Conservation (phyloP, 75 land plant genomes). For the Larix kaempferi region DNA sequence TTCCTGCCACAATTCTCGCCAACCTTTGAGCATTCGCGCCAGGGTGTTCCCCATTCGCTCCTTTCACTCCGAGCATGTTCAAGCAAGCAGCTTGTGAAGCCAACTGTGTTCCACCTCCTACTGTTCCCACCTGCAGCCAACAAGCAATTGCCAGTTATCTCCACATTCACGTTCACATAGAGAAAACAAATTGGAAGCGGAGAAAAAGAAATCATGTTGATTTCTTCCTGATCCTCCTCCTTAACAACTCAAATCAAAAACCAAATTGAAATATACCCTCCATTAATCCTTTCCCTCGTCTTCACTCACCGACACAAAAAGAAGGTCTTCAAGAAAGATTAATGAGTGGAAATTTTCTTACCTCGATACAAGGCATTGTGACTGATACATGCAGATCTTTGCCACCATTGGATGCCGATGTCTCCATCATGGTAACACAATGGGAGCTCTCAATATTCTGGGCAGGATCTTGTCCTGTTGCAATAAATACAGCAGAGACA, state of each 20-base stretch:
- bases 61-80: conserved; percentile 46
- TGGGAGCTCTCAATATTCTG: conserved; percentile 86
- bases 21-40: conserved; percentile 62
- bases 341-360: not conserved
- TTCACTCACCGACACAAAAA: too few relatives aligned
- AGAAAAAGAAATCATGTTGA: too few relatives aligned
- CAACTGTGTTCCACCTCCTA: conserved; percentile 88
- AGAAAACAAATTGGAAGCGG: too few relatives aligned
- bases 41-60: conserved; percentile 53
- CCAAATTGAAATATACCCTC: too few relatives aligned
- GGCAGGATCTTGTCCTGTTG: conserved; percentile 86
- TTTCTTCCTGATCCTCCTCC: too few relatives aligned
- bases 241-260: too few relatives aligned
- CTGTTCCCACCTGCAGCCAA: conserved; percentile 68
- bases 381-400: conserved; percentile 72
- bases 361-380: conserved; percentile 51
- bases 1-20: conserved; percentile 79
- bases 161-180: conserved; percentile 43
- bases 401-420: conserved; percentile 48
- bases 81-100: conserved; percentile 82
- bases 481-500: conserved; percentile 70
- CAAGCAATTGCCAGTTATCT: too few relatives aligned
- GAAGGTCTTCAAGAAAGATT: too few relatives aligned
- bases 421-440: conserved; percentile 77
- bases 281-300: too few relatives aligned